Evolutionary conservation across 768 basidiomycete species (phyloP), one percentile per base, ranked within the genome.

Genomic region (Terana coerulea): DNA sequence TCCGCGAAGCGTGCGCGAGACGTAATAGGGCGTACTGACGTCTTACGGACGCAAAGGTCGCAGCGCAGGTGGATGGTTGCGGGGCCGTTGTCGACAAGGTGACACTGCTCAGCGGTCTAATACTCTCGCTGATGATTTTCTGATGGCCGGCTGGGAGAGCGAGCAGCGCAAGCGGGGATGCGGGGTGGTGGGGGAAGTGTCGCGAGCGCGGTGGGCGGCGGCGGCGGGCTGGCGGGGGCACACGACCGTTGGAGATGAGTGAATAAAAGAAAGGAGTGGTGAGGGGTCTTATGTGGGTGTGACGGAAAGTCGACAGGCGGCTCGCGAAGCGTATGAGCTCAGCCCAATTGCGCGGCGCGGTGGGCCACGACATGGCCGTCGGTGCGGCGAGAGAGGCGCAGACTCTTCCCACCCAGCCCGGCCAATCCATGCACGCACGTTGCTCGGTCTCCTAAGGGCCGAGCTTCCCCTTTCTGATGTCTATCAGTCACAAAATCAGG

Each of bases 351-450:
- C 44, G 42, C 51, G 51, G 30, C 47, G 46, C 47, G 55, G 50
- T 49, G 40, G 40, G 52, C 36, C 22, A n/a, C 37, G 43, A 26
- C 46, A 30, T 46, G 44, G 51, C 34, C 34, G 40, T 35, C 45
- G 45, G 45, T 46, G 37, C 37, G 42, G 42, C 42, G 42, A 44
- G 22, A 44, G 42, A 25, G 48, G 40, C n/a, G 29, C 45, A 6
- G 21, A 30, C 45, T 19, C 17, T 46, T 31, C 45, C 45, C 45
- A 43, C 42, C 17, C 9, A 11, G 43, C 69, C 66, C 67, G 62
- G 56, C 61, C 60, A 67, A 62, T 59, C 34, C 29, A 47, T 51
- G 58, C 69, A 74, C 78, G 77, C 76, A 80, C 78, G 78, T 80
- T 78, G 71, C 60, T 78, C 75, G 75, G 74, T 69, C 61, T 45